These are phyloP conservation scores for Plasmodium berghei DNA, from an alignment of 169 alveolate genomes.

Conservation along the genomic window DNA sequence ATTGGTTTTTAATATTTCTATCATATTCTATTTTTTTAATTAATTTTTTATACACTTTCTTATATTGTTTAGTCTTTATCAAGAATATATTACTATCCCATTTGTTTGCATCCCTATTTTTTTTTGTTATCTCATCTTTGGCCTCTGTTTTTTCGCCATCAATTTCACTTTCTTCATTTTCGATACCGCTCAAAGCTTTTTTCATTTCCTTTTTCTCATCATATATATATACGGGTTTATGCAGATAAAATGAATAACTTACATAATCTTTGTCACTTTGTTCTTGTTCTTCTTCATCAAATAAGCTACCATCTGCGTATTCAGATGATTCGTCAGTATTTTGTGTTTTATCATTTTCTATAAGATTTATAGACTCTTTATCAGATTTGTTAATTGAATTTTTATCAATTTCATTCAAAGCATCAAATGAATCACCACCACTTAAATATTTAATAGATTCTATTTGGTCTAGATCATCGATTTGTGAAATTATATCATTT, in stretches of 20 bases:
- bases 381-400: not conserved
- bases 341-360: not conserved
- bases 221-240: slow-evolving; percentile 45
- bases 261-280: slow-evolving; percentile 11
- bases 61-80: slow-evolving; percentile 1
- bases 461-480: too few relatives aligned
- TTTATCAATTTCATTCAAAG: too few relatives aligned
- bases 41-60: slow-evolving; percentile 30
- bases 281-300: slow-evolving; percentile 2
- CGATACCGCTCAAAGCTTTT: not conserved
- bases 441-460: too few relatives aligned
- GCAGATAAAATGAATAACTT: slow-evolving; percentile 32
- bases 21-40: slow-evolving; percentile 49
- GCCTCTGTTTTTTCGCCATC: not conserved
- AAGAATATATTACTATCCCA: not conserved
- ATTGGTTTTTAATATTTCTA: slow-evolving; percentile 10
- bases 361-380: not conserved
- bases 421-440: too few relatives aligned
- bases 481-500: too few relatives aligned
- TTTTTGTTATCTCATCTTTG: not conserved
- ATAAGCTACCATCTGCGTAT: slow-evolving; percentile 11
- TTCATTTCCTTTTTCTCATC: slow-evolving; percentile 27
- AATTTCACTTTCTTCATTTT: not conserved
- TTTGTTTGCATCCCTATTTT: not conserved
- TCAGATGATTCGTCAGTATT: slow-evolving; percentile 13